phyloP scores from a whole-genome alignment of 148 eudicot genomes.

The Chenopodium album region DNA sequence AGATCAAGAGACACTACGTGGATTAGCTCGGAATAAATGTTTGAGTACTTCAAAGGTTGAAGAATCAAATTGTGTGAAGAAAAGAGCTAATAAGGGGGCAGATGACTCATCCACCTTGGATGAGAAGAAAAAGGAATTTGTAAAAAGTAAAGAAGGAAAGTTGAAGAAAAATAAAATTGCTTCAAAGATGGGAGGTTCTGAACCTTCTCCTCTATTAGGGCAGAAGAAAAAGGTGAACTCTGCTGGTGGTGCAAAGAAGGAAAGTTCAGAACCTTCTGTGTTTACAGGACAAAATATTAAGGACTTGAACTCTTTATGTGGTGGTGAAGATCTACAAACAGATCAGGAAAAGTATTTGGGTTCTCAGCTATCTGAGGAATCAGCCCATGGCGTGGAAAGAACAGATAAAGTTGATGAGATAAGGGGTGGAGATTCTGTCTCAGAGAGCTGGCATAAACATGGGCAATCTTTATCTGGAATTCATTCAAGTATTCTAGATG shows the following conservation, averaged over 20 bases:
- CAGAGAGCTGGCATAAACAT: background rate
- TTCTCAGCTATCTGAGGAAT: background rate
- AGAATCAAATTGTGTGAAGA: background rate
- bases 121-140: background rate
- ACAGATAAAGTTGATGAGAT: slow-evolving; percentile 2
- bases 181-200: background rate
- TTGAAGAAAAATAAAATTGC: background rate
- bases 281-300: background rate
- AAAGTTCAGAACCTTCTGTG: background rate
- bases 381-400: background rate
- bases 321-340: background rate
- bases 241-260: background rate
- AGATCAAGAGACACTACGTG: background rate
- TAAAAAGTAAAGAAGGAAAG: background rate
- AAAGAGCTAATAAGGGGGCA: slow-evolving; percentile 4
- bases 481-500: background rate
- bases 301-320: background rate
- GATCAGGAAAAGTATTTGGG: slow-evolving; percentile 9
- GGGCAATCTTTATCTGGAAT: slow-evolving; percentile 5
- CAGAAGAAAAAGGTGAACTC: background rate
- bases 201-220: background rate
- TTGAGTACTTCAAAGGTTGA: background rate
- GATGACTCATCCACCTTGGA: background rate
- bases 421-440: background rate
- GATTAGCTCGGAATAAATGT: slow-evolving; percentile 12